A percentile compares a stretch with the other conserved stretches of the same genome.
Conservation (phyloP, 2,329 filamentous ascomycete species). For the Hymenoscyphus scutula region DNA sequence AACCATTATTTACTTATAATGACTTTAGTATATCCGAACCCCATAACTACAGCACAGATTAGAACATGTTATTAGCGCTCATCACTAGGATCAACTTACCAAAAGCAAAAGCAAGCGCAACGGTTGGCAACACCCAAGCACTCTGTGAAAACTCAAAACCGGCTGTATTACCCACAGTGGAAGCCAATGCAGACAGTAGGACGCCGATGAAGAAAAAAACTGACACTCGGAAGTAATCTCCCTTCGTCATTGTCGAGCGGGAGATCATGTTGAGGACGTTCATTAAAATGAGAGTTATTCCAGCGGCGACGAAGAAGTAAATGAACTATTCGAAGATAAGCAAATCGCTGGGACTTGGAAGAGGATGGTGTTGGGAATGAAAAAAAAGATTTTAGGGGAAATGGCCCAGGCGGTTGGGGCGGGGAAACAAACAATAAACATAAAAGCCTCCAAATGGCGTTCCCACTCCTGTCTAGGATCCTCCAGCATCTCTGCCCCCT, state of each 20-base stretch:
- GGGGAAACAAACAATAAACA: slow-evolving; percentile 19
- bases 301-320: slow-evolving; percentile 29
- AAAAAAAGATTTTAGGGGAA: too few relatives aligned
- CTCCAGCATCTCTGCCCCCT: neutral
- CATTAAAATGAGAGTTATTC: slow-evolving; percentile 27
- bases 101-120: slow-evolving; percentile 8
- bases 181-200: slow-evolving; percentile 2
- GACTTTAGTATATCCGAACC: slow-evolving; percentile 8
- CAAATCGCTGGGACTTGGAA: too few relatives aligned
- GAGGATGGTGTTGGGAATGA: too few relatives aligned
- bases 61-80: neutral
- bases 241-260: slow-evolving; percentile 2
- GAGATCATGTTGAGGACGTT: slow-evolving; percentile 23
- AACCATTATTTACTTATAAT: neutral
- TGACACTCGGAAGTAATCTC: slow-evolving; percentile 5
- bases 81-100: neutral
- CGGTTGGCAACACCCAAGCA: slow-evolving; percentile 11
- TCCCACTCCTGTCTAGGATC: slow-evolving; percentile 22
- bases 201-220: slow-evolving; percentile 8
- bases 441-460: slow-evolving; percentile 21
- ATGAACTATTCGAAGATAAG: slow-evolving; percentile 17
- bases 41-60: slow-evolving; percentile 5
- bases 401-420: too few relatives aligned
- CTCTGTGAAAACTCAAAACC: slow-evolving; percentile 13
- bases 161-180: neutral